Base-by-base conservation (phyloP, 73 alveolate genomes). In the Paramecium sonneborni region DNA sequence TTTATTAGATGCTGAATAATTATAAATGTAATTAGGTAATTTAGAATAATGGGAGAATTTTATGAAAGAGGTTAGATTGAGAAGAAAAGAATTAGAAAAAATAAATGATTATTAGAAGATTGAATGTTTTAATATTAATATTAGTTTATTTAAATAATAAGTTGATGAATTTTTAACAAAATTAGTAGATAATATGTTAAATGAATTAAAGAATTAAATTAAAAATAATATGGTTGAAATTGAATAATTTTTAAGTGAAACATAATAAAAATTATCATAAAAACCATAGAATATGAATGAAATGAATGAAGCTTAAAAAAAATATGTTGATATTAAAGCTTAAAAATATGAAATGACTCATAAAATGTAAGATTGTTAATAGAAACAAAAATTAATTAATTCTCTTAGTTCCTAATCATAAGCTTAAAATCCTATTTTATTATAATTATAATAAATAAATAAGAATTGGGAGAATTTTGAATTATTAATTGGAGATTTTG, bases 391-490 rank as follows among this genome's bases (percentile, higher is more conserved):
- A 85, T 82, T 97, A 79, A 97, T 94, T 82, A 97, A 98, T 92
- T 94, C 96, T 55, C 94, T 98, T 39, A 99, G 99, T 35, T 95
- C 97, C 86, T 98, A 97, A 43, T 69, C 89, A 38, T 39, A n/a
- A 79, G 34, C 34, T 10, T 76, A 39, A 11, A 76, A 76, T 39
- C 89, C 89, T n/a, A 44, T 76, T 11, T 5, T 76, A 32, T 7
- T 41, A 18, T 32, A 76, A 76, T 76, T 76, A n/a, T 32, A 76
- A 41, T 96, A 95, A 58, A 87, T 98, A 85, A 93, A 95, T 74
- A 95, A 96, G 88, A 93, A 97, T 90, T 98, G 99, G 99, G 97
- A 98, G 93, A 97, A 97, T 93, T 98, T 97, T 91, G 99, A 97
- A 62, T 95, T 95, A 48, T 95, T 96, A 26, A 95, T 98, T 44